A percentile compares a stretch with the other conserved stretches of the same genome.
These are phyloP conservation scores for Nyssa sinensis DNA, from an alignment of 148 eudicot genomes.

Conservation along the genomic window DNA sequence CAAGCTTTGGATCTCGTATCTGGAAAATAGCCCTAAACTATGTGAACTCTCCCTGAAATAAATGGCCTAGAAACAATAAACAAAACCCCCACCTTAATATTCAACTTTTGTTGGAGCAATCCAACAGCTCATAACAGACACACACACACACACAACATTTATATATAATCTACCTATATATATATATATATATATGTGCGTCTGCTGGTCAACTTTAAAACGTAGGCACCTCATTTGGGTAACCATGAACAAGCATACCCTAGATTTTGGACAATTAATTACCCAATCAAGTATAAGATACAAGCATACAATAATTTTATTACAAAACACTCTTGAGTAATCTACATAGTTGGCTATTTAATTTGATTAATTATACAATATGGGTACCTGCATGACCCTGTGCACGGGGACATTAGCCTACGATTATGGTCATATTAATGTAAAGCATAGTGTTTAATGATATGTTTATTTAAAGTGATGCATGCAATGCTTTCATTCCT, in stretches of 20 bases:
- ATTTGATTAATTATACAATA: conserved; percentile 6
- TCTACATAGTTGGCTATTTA: not conserved
- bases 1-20: conserved; percentile 8
- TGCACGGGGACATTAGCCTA: conserved; percentile 8
- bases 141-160: not conserved
- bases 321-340: not conserved
- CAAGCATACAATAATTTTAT: not conserved
- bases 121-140: conserved; percentile 12
- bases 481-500: not conserved
- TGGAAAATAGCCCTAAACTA: conserved; percentile 6
- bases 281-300: not conserved
- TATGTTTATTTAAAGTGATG: not conserved
- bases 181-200: not conserved
- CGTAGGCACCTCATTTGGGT: not conserved
- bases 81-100: not conserved
- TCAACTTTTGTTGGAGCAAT: conserved; percentile 21
- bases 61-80: conserved; percentile 7
- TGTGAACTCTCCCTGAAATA: not conserved
- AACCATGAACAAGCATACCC: conserved; percentile 10
- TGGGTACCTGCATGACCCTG: not conserved
- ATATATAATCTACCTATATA: not conserved
- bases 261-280: conserved; percentile 17
- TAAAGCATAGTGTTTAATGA: not conserved
- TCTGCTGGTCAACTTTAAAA: conserved; percentile 17
- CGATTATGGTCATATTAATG: not conserved